Percentiles rank a stretch among this genome's conserved stretches.
phyloP scores from a whole-genome alignment of 495 filamentous ascomycete genomes.

The Aspergillus hancockii region DNA sequence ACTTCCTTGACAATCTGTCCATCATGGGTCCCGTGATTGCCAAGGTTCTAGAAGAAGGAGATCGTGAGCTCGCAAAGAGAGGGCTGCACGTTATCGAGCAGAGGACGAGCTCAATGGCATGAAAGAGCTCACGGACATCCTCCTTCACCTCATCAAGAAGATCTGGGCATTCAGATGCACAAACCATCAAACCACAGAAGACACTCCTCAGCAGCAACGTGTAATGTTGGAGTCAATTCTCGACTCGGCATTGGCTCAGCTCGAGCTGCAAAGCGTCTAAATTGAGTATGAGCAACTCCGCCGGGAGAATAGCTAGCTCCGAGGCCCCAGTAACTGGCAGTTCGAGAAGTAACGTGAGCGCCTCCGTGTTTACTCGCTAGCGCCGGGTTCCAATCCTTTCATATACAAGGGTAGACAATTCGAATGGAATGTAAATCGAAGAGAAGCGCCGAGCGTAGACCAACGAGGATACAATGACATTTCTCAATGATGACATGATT shows the following conservation, averaged over 20 bases:
- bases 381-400: no score
- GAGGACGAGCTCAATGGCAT: not conserved
- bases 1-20: not conserved
- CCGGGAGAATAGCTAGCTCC: not conserved
- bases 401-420: no score
- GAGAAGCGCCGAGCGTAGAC: no score
- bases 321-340: no score
- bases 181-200: not conserved
- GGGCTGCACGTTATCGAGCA: not conserved
- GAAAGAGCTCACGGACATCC: not conserved
- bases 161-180: not conserved
- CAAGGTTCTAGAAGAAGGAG: not conserved
- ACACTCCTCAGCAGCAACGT: not conserved
- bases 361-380: no score
- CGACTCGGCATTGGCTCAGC: not conserved
- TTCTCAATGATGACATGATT: no score
- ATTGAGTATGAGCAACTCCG: not conserved
- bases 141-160: not conserved
- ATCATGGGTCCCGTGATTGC: not conserved
- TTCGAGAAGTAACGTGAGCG: no score
- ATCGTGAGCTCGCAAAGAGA: no score
- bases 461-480: no score
- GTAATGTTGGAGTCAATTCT: not conserved
- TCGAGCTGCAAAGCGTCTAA: not conserved
- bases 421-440: no score